Evolutionary conservation across 805 yeast species (phyloP), one percentile per base, ranked within the genome.

Genomic region (Nakazawaea ernobii): DNA sequence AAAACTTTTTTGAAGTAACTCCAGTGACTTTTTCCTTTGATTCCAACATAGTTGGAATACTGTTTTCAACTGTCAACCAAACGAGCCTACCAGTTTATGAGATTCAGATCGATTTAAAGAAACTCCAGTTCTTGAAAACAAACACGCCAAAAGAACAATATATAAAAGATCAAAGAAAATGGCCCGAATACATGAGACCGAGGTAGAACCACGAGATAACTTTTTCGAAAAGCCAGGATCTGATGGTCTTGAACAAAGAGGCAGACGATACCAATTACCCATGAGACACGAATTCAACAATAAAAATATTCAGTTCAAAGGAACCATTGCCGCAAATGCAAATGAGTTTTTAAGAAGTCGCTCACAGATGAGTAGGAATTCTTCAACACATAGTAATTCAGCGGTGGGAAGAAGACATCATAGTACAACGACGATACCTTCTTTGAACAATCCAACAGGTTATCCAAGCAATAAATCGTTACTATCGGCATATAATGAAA

Each of bases 281-380:
- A 53, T 57, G 47, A 51, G 67, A 33, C 61, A 61, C 41, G 64
- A 61, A 40, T 58, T 54, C 28, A 58, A 55, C 40, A 58, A 53
- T 37, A 50, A 45, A 32, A 50, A 43, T 55, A 56, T 24, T 30
- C 56, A 15, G 54, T 58, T 37, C 43, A 50, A 43, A 39, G 43
- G 52, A 27, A 37, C 52, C 35, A 9, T 42, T 6, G 46, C 43
- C 4, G 26, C 42, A 27, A 48, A 38, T 32, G 47, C 47, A n/a
- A 42, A 38, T 26, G 46, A 42, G 36, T 10, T 47, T 17, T 20
- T 48, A 6, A 32, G 46, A 24, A 42, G 43, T 29, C 35, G 43
- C 29, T 47, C 50, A 8, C 43, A 41, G 29, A n/a, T 47, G 8
- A 43, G 46, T 13, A 40, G 46, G 15, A 42, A 36, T 20, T 42